Evolutionary conservation across 1,284 basidiomycete genomes (phyloP), one percentile per base, ranked within the genome.

Genomic region (Rhodotorula sp.): DNA sequence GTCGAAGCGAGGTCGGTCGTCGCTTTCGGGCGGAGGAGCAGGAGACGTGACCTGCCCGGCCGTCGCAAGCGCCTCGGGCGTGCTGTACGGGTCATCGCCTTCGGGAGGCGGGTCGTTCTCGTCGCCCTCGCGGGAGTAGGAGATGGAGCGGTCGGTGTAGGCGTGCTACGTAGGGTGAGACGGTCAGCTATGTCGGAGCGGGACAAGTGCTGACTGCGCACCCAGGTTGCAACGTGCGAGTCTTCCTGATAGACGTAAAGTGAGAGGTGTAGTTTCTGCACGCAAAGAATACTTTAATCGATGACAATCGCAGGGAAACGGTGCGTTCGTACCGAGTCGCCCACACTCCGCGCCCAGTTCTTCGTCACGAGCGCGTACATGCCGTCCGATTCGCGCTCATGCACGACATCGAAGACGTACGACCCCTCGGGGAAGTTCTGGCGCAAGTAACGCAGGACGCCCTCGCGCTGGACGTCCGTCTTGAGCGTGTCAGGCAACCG

Each of bases 131-230:
- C 70, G 62, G 2, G 65, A 64, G 50, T 70, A 68, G 21, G 73
- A 74, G 56, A 74, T 49, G 10, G 70, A 67, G 19, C 73, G 73
- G 66, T 74, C 73, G 50, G 71, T 74, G 64, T 72, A 74, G 46
- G 71, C 71, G 68, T 74, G 73, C 73, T 72, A 34, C 2, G 64
- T 13, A 3, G 25, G 0, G 7, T 2, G 49, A 41, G 3, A 14
- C 9, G 0, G 25, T 21, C 21, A 48, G 54, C 7, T n/a, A 19
- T 13, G 2, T 12, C 42, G 9, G 7, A 10, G 7, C 17, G 21
- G 45, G 16, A 7, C 9, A n/a, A 3, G 12, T 34, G 52, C 0
- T n/a, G 34, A 16, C 8, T 1, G 21, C 59, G 2, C 10, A 74
- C 73, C 73, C 73, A 74, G 14, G 73, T 74, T 2, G 67, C 65